Evolutionary conservation across 73 alveolate species (phyloP).

Genomic region (Paramecium caudatum): DNA sequence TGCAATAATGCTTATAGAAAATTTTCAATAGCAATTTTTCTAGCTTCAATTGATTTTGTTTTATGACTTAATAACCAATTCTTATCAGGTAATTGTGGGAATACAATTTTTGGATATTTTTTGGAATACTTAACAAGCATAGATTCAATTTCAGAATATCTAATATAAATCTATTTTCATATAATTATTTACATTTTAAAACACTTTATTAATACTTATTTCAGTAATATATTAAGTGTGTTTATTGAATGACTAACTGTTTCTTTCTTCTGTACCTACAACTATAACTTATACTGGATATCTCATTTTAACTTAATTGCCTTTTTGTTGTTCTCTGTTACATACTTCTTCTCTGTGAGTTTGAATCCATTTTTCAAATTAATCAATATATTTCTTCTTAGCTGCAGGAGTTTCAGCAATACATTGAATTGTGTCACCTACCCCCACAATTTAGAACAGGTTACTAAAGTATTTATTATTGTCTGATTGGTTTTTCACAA

Average conservation of each 20-base stretch:
- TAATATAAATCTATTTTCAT: constrained; percentile 6
- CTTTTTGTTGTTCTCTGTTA: not conserved
- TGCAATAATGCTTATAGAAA: not conserved
- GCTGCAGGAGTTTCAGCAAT: constrained; percentile 27
- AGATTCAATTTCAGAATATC: constrained; percentile 48
- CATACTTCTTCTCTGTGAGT: not conserved
- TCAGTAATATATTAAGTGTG: constrained; percentile 55
- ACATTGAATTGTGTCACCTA: constrained; percentile 47
- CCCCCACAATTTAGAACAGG: constrained; percentile 36
- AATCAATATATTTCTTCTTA: constrained; percentile 32
- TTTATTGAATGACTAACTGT: constrained; percentile 23
- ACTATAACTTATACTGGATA: constrained; percentile 55
- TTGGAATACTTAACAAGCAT: not conserved
- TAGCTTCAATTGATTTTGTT: constrained; percentile 34
- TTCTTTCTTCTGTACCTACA: constrained; percentile 52
- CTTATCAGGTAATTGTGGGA: constrained; percentile 48
- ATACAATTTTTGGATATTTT: not conserved
- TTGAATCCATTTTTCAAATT: not conserved
- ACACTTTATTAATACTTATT: constrained; percentile 43
- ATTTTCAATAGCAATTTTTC: constrained; percentile 55
- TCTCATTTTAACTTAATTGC: constrained; percentile 31
- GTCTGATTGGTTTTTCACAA: constrained; percentile 37
- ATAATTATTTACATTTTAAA: not conserved
- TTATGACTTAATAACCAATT: constrained; percentile 53
- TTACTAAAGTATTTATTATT: constrained; percentile 47